Evolutionary conservation across 805 yeast species (phyloP), one percentile per base, ranked within the genome.

Genomic region (Candida wancherniae): DNA sequence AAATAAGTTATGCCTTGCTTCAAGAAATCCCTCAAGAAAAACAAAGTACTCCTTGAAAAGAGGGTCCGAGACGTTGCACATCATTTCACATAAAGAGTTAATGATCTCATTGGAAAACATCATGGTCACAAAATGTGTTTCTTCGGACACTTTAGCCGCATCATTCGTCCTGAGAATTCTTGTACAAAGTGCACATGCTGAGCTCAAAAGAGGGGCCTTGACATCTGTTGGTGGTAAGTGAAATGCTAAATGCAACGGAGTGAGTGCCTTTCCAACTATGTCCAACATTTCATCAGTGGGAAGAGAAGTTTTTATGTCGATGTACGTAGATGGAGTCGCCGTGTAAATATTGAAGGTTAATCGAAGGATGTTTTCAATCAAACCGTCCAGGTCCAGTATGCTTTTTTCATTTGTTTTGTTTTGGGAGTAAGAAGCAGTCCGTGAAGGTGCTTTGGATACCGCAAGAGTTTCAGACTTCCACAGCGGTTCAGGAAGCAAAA

Each of bases 31-130:
- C 39, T 61, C 58, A 26, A 63, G 48, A 29, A 63, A 56, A 8
- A 60, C 28, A 33, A 65, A 60, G 24, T 54, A 53, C 5, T 59
- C 47, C 33, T 60, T 62, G 43, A 63, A 63, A 26, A 53, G 58
- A 4, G 60, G 39, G 33, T 63, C 62, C 0, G 62, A 48, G 9
- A 64, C 46, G 4, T 58, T 48, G 18, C 63, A 48, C 17, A 47
- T 48, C 0, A 62, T 51, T 18, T 64, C 67, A 32, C 65, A 53
- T 2, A 62, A 55, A 6, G 58, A 42, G 28, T 54, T 55, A 10
- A 62, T 44, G 11, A 63, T 49, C 19, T 47, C 43, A 30, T 57
- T 58, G n/a, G 63, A 52, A 9, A 51, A 46, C 4, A 48, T 22
- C 30, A 42, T 49, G 47, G 28, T 18, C 8, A 27, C 22, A 19